Percentiles rank a stretch among this genome's conserved stretches.
These are phyloP conservation scores for Ogataea pilisensis DNA, from an alignment of 805 yeast species.

Conservation along the genomic window DNA sequence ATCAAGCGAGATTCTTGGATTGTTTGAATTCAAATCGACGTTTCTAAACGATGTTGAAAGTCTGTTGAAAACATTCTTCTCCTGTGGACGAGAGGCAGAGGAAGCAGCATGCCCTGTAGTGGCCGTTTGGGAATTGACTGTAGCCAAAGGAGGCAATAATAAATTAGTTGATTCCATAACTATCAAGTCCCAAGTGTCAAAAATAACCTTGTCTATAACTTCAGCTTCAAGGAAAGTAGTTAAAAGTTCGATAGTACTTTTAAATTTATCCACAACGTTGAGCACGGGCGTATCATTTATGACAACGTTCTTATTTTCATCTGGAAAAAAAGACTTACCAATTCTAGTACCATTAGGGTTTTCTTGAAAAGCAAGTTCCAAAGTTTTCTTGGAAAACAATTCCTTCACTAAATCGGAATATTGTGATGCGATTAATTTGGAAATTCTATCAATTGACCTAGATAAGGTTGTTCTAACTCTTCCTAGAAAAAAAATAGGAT, in stretches of 20 bases:
- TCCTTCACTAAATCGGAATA: conserved; percentile 5
- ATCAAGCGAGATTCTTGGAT: conserved; percentile 2
- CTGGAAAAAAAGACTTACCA: conserved; percentile 9
- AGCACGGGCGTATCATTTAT: not conserved
- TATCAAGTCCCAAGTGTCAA: conserved; percentile 11
- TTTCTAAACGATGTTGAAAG: conserved; percentile 7
- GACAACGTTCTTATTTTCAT: conserved; percentile 4
- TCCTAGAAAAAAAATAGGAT: conserved; percentile 20
- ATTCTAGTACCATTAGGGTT: conserved; percentile 6
- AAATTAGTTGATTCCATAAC: conserved; percentile 10
- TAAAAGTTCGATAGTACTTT: conserved; percentile 2
- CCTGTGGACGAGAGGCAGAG: too few relatives aligned
- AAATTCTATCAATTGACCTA: conserved; percentile 11
- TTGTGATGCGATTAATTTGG: conserved; percentile 12
- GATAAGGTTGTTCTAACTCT: conserved; percentile 11
- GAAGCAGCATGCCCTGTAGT: not conserved
- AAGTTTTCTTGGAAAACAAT: conserved; percentile 6
- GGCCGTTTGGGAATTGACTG: conserved; percentile 5
- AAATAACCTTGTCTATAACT: conserved; percentile 12
- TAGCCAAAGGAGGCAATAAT: conserved; percentile 13
- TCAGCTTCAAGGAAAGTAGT: conserved; percentile 8
- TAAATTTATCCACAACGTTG: not conserved
- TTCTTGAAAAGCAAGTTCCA: conserved; percentile 5
- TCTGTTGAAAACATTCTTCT: conserved; percentile 5
- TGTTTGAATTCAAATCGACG: not conserved